These are phyloP conservation scores for Neospora caninum DNA, from an alignment of 169 alveolate species.

Conservation along the genomic window DNA sequence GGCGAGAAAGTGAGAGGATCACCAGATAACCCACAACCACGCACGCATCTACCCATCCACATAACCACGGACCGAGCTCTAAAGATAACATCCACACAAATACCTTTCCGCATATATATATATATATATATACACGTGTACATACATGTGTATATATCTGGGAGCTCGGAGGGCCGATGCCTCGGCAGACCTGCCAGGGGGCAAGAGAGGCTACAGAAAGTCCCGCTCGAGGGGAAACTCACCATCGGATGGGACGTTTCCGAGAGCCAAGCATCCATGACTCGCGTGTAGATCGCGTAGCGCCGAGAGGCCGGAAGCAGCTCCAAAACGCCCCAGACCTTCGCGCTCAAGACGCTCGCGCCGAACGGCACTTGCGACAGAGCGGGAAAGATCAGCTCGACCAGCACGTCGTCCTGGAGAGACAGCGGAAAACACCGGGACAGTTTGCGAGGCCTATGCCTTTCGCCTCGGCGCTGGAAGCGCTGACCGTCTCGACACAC, in stretches of 20 bases:
- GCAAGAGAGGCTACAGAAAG: not conserved
- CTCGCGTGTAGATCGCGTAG: constrained; percentile 33
- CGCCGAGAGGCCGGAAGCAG: constrained; percentile 49
- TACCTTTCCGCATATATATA: no score
- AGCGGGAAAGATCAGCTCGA: constrained; percentile 50
- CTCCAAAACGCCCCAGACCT: constrained; percentile 30
- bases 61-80: no score
- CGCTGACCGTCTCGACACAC: no score
- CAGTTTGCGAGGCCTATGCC: no score
- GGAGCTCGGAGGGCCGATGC: no score
- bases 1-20: no score
- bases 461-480: no score
- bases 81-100: not conserved
- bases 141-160: not conserved
- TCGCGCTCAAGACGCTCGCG: constrained; percentile 29
- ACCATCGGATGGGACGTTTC: constrained; percentile 39
- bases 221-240: not conserved
- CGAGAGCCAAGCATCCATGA: constrained; percentile 33
- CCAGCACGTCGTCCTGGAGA: constrained; percentile 38
- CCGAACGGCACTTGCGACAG: constrained; percentile 51
- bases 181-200: not conserved
- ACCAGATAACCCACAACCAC: not conserved
- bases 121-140: not conserved
- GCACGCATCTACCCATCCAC: not conserved
- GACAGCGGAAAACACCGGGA: not conserved